Evolutionary conservation across 2,329 filamentous ascomycete genomes (phyloP).

Genomic region (Penicillium nordicum): DNA sequence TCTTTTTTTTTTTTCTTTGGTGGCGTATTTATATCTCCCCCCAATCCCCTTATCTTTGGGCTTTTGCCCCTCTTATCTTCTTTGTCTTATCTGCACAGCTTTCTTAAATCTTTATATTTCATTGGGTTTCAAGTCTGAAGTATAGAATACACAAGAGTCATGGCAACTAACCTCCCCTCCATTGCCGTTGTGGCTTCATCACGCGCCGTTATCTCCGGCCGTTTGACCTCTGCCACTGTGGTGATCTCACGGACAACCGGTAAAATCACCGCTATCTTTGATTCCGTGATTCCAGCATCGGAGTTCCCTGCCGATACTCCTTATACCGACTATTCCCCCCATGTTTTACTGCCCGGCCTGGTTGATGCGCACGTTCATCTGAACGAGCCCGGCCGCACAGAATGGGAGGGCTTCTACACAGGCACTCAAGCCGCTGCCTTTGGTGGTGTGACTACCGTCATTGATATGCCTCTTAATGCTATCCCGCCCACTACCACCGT

Average conservation of each 20-base stretch:
- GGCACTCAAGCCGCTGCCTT: conserved; percentile 91
- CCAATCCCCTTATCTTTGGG: background rate
- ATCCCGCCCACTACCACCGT: conserved; percentile 95
- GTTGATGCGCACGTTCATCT: conserved; percentile 97
- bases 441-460: conserved; percentile 90
- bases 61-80: background rate
- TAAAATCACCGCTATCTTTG: conserved; percentile 75
- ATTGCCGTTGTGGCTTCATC: conserved; percentile 80
- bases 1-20: background rate
- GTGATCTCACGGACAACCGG: conserved; percentile 73
- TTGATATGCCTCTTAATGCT: conserved; percentile 97
- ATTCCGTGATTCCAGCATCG: conserved; percentile 68
- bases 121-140: background rate
- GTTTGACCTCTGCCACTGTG: conserved; percentile 78
- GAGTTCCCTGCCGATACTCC: conserved; percentile 68
- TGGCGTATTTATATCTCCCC: conserved; percentile 2
- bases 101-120: background rate
- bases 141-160: background rate
- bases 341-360: conserved; percentile 81
- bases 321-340: conserved; percentile 81
- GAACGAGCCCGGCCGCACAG: conserved; percentile 92
- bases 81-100: background rate
- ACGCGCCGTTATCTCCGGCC: conserved; percentile 73
- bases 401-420: conserved; percentile 98
- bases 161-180: conserved; percentile 36